Base-by-base conservation (phyloP, 2,329 filamentous ascomycete genomes). In the Colletotrichum sp. region DNA sequence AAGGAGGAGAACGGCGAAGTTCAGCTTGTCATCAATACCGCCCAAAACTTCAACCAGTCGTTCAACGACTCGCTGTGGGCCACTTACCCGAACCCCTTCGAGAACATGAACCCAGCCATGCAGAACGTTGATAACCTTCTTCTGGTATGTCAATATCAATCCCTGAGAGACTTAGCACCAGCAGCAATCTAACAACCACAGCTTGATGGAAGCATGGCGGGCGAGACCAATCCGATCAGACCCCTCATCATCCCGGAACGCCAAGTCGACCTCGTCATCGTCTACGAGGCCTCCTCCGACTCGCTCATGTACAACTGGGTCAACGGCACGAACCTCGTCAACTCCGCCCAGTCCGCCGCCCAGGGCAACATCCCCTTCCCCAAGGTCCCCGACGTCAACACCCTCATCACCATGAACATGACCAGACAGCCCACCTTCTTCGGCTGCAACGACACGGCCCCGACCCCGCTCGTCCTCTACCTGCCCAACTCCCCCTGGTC, bases 1-100 rank as follows among this genome's bases (percentile, higher is more conserved):
- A 61, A 38, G 24, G 38, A 78, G 1, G 65, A 77, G 7, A 79
- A 80, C 18, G 78, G 76, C 0, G 57, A 80, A 6, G 81, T 82
- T 8, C 21, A 77, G 4, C 72, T 82, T 4, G 77, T 81, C 24
- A 80, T 79, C 10, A 34, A 74, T 26, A 82, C 80, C 3, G 78
- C 80, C 1, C n/a, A 36, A 3, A 69, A 64, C 8, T 83, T 84
- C 65, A 78, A 79, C 5, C 71, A 80, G 55, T 82, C 78, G 1
- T 80, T 84, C 38, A 81, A 82, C n/a, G 73, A 82, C 55, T 82
- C 81, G 2, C n/a, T 82, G 10, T 84, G 82, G 79, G 75, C 80
- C 7, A 80, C 76, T 0, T 79, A 79, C n/a, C 82, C 83, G 1
- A 84, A 84, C 18, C 82, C 83, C 0, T 84, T 84, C 26, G 67